phyloP scores from a whole-genome alignment of 2,329 filamentous ascomycete genomes.

The Talaromyces sp. region DNA sequence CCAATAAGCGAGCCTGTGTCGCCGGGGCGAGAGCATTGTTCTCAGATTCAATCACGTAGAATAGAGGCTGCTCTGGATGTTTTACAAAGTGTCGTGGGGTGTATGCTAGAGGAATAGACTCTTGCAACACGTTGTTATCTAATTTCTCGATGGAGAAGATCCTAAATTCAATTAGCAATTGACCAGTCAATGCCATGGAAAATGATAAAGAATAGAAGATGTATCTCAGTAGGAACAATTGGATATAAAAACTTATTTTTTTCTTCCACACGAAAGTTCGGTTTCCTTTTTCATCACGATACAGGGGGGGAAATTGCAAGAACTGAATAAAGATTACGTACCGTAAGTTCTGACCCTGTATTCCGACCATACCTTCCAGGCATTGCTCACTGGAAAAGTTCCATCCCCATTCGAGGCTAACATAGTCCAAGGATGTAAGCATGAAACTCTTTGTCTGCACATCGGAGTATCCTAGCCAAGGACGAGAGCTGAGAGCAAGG shows the following conservation, averaged over 20 bases:
- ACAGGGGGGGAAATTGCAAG: slow-evolving; percentile 27
- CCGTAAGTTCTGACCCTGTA: slow-evolving; percentile 83
- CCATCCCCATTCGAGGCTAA: slow-evolving; percentile 87
- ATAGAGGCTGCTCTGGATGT: slow-evolving; percentile 81
- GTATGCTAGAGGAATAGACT: slow-evolving; percentile 80
- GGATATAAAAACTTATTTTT: slow-evolving; percentile 51
- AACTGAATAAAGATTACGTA: slow-evolving; percentile 49
- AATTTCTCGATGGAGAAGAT: slow-evolving; percentile 91
- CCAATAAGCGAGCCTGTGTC: slow-evolving; percentile 70
- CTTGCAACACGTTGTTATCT: slow-evolving; percentile 79
- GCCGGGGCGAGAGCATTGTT: slow-evolving; percentile 83
- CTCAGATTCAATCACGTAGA: slow-evolving; percentile 92
- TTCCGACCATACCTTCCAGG: slow-evolving; percentile 88
- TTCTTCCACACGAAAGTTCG: slow-evolving; percentile 42
- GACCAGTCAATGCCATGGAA: slow-evolving; percentile 1
- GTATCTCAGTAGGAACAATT: slow-evolving; percentile 96
- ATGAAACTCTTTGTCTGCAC: slow-evolving; percentile 82
- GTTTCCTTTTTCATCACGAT: slow-evolving; percentile 44
- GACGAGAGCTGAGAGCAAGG: slow-evolving; percentile 82
- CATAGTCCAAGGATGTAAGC: slow-evolving; percentile 86
- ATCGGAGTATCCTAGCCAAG: slow-evolving; percentile 95
- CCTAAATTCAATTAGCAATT: slow-evolving; percentile 39
- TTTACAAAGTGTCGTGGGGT: slow-evolving; percentile 85
- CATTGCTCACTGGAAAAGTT: slow-evolving; percentile 96
- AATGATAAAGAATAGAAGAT: not conserved